Evolutionary conservation across 768 basidiomycete genomes (phyloP), one percentile per base, ranked within the genome.

Genomic region (Macrocybe gigantea): DNA sequence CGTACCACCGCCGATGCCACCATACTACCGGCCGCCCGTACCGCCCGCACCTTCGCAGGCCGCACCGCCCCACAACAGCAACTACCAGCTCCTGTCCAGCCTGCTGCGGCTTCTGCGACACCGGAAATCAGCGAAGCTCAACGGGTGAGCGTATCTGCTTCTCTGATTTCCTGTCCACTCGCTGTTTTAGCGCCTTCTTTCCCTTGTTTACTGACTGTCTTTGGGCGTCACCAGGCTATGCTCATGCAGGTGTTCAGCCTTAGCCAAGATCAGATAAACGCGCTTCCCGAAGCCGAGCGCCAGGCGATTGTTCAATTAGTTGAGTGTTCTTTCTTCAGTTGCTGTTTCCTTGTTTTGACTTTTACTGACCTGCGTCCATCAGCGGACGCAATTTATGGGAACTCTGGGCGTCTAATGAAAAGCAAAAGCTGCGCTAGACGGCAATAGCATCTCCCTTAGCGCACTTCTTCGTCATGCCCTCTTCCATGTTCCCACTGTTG

Each of bases 161-260:
- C 29, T 33, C 48, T 44, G 44, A 32, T 38, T 30, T 65, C 47
- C 58, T 42, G 9, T 40, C 31, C 43, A 43, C 43, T n/a, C 37
- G 13, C 40, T 7, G 2, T 29, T 29, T n/a, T 22, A 43, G 31
- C 42, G 50, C 44, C 22, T 38, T 30, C 50, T 43, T 46, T 54
- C 53, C 65, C 47, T 58, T 42, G 9, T 40, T 32, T 44, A 43
- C 43, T n/a, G 36, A 13, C 40, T 7, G 2, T 29, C 15, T n/a
- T 22, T 45, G 31, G 41, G 50, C 44, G 36, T 42, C 35, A 44
- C 44, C 56, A 88, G 88, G 75, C 78, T 33, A 88, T 95, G 83
- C 62, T 96, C 45, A 75, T 91, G 65, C 92, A 93, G 68, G 93
- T 97, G 0, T 68, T 97, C 32, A 78, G 74, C 51, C 64, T 97